Evolutionary conservation across 139 green algal species (phyloP), one percentile per base, ranked within the genome.

Genomic region (Chlamydomonas incerta): DNA sequence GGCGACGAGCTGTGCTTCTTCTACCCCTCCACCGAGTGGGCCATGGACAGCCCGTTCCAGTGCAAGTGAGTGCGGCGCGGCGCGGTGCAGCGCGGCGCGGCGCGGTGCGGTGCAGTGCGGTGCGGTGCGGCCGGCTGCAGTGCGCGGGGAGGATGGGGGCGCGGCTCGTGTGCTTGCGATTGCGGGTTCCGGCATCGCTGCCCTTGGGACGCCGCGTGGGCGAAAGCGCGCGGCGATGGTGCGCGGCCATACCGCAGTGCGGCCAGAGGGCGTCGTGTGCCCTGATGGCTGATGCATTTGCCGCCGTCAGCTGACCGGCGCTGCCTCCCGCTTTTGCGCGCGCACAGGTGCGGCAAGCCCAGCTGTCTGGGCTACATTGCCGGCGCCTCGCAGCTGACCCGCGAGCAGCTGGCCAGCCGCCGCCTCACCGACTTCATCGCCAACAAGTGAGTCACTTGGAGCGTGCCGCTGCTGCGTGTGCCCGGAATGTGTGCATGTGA

Each of bases 381-480:
- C 11, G 69, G 69, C 35, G 69, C 69, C 37, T 58, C 37, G 37
- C 69, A 74, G 69, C 35, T 74, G 35, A 18, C 35, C 10, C 35
- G 35, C 37, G 69, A 55, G 69, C 35, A 57, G 69, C 35, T 74
- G 0, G 24, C 9, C 23, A 41, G 23, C 37, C 37, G 37, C 69
- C 69, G 69, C 69, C 69, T 74, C 13, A 74, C 69, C 8, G 37
- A 74, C 69, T 74, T 58, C 69, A 74, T 74, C 69, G 69, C 69
- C 35, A 57, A 55, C 69, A 21, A 24, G 65, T 50, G 41, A 50
- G 41, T 8, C n/a, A n/a, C n/a, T n/a, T n/a, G n/a, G n/a, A n/a
- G n/a, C n/a, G n/a, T n/a, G n/a, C n/a, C n/a, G n/a, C n/a, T n/a
- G n/a, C n/a, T n/a, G n/a, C n/a, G n/a, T n/a, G n/a, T n/a, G n/a